A percentile compares a stretch with the other conserved stretches of the same genome.
These are phyloP conservation scores for Amanita exitialis DNA, from an alignment of 768 basidiomycete species.

Conservation along the genomic window DNA sequence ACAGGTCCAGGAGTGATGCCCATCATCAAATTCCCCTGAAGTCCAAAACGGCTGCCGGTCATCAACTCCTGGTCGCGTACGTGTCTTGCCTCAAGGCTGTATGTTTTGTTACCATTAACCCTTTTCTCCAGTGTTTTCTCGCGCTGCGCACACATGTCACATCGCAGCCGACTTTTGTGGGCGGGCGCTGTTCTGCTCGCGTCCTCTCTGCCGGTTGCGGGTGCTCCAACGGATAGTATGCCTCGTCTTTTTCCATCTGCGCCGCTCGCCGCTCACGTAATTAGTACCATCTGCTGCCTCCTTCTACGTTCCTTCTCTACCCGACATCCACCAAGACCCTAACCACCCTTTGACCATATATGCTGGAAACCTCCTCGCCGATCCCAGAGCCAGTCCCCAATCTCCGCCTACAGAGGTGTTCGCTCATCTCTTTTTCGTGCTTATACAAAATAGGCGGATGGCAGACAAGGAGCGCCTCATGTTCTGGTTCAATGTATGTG, in stretches of 20 bases:
- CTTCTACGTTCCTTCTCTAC: slow-evolving; percentile 72
- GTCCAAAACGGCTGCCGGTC: not conserved
- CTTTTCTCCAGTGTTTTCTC: no score
- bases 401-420: slow-evolving; percentile 49
- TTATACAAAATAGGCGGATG: slow-evolving; percentile 75
- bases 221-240: slow-evolving; percentile 26
- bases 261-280: not conserved
- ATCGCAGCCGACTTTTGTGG: not conserved
- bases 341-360: slow-evolving; percentile 67
- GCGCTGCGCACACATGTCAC: not conserved
- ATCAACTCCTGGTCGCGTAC: not conserved
- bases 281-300: slow-evolving; percentile 73
- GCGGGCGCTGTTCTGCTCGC: not conserved
- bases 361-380: slow-evolving; percentile 78
- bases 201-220: not conserved
- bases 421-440: slow-evolving; percentile 80
- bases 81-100: not conserved
- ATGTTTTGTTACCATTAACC: no score
- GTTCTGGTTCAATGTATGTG: slow-evolving; percentile 92
- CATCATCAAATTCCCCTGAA: not conserved
- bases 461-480: slow-evolving; percentile 89
- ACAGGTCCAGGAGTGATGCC: not conserved
- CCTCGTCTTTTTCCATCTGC: not conserved
- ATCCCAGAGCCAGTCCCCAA: slow-evolving; percentile 41
- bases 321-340: slow-evolving; percentile 67